Evolutionary conservation across 208 protist genomes (phyloP), one percentile per base, ranked within the genome.

Genomic region (Trypanosoma scelopori): DNA sequence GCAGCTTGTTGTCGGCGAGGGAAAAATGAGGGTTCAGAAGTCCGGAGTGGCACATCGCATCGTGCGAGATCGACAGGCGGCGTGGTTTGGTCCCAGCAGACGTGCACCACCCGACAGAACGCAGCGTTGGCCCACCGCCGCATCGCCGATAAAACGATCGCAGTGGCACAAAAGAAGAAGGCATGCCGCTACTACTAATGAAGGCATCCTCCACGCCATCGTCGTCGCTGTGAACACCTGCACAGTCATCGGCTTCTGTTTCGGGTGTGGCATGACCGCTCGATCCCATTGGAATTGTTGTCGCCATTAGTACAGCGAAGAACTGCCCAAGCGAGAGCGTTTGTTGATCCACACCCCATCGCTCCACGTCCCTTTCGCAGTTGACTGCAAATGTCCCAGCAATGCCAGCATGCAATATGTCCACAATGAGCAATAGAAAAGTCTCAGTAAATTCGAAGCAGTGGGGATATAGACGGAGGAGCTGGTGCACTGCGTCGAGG

Each of bases 401-500:
- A 16, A 87, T 50, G 9, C 78, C 78, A 47, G 76, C 60, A 65
- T 84, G 77, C 1, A 75, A 32, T 6, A 87, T 15, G 28, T 72
- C 66, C 16, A 65, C 57, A 64, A 72, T 51, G 1, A 76, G 43
- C 4, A 82, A 37, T 9, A 97, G 68, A 27, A 97, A 88, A 0
- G 16, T 7, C 45, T 92, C 80, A 7, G 79, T 95, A 61, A 92
- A 97, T 51, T 98, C 90, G 66, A 97, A 98, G 9, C 70, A 35
- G 18, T 51, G 64, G 4, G 95, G 95, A 25, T 85, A 87, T 74
- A 97, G 89, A 23, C 56, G 62, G 0, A 82, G 20, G 3, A 97
- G 43, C 62, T 98, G 93, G 52, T 72, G 91, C 16, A 97, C 85
- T 46, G 78, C 86, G 49, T 98, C 93, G n/a, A 97, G 51, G 53